Evolutionary conservation across 2,329 filamentous ascomycete genomes (phyloP).

Genomic region (Colletotrichum chrysophilum): DNA sequence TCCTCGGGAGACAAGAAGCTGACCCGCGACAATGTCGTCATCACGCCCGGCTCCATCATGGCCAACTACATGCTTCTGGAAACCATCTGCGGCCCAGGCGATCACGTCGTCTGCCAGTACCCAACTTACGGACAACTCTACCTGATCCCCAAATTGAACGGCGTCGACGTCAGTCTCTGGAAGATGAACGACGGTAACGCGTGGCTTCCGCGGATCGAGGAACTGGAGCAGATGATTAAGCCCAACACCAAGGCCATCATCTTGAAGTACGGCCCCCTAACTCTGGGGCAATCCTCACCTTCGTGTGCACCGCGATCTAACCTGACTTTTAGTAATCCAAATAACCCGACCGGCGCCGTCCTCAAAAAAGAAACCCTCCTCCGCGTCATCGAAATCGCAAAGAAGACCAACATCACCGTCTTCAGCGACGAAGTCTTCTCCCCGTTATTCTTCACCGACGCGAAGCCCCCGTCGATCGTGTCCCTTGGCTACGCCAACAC

Average conservation of each 20-base stretch:
- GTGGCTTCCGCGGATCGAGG: not conserved
- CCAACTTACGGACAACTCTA: not conserved
- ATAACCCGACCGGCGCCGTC: not conserved
- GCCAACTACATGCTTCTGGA: not conserved
- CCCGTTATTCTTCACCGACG: not conserved
- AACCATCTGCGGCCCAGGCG: not conserved
- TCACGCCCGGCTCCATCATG: not conserved
- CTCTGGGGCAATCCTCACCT: not conserved
- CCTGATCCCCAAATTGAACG: not conserved
- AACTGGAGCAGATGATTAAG: not conserved
- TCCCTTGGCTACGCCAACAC: not conserved
- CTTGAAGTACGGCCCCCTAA: not conserved
- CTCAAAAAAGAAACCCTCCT: not conserved
- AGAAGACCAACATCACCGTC: not conserved
- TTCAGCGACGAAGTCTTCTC: not conserved
- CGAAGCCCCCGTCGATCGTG: not conserved
- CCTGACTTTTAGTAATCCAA: not conserved
- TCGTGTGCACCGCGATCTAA: too few relatives aligned
- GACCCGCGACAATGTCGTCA: not conserved
- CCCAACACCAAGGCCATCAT: not conserved
- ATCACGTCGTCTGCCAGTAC: not conserved
- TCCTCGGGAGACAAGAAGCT: not conserved
- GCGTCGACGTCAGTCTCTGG: not conserved
- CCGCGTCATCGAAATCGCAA: not conserved
- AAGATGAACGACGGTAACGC: not conserved